Evolutionary conservation across 2,329 filamentous ascomycete species (phyloP).

Genomic region (Botrytis porri): DNA sequence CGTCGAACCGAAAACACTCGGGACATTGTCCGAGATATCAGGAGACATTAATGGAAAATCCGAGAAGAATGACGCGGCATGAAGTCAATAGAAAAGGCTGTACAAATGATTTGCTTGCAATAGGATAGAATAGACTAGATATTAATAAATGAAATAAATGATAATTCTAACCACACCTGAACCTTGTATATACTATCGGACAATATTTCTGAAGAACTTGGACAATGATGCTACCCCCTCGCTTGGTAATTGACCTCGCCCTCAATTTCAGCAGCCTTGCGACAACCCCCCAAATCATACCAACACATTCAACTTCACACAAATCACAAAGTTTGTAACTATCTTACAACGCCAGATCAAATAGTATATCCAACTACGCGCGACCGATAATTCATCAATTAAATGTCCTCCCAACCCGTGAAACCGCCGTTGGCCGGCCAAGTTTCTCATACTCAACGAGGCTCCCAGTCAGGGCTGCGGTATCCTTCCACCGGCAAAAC

Average conservation of each 20-base stretch:
- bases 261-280: conserved; percentile 14
- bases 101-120: not conserved
- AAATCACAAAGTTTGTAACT: not conserved
- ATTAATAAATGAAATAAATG: not conserved
- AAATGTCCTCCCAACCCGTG: conserved; percentile 37
- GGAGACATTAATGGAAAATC: not conserved
- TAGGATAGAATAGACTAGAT: not conserved
- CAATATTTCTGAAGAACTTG: not conserved
- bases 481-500: conserved; percentile 93
- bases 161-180: not conserved
- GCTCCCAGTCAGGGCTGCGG: conserved; percentile 61
- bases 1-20: conserved; percentile 4
- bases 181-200: not conserved
- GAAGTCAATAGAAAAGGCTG: not conserved
- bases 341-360: not conserved
- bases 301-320: not conserved
- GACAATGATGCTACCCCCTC: not conserved
- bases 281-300: conserved; percentile 6
- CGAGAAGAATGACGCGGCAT: not conserved
- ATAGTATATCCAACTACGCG: not conserved
- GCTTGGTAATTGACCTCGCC: not conserved
- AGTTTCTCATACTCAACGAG: conserved; percentile 30
- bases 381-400: conserved; percentile 7
- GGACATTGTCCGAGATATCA: conserved; percentile 3
- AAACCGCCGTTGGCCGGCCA: conserved; percentile 33